A percentile compares a stretch with the other conserved stretches of the same genome.
These are phyloP conservation scores for Murraya paniculata DNA, from an alignment of 345 rosid genomes.

Conservation along the genomic window DNA sequence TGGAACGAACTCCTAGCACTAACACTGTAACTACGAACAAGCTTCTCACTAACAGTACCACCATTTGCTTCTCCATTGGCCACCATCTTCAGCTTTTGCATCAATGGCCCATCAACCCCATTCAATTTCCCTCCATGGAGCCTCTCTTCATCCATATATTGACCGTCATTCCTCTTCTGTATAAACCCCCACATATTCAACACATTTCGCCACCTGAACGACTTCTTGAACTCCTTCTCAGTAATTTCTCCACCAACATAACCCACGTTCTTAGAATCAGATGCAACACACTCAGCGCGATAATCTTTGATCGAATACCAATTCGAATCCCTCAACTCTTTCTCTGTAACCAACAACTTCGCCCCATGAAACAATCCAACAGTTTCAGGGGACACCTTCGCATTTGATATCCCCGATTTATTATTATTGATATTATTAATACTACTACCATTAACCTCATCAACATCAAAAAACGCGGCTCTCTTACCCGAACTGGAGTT, in stretches of 20 bases:
- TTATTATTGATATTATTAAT: neutral
- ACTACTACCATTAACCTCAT: constrained; percentile 40
- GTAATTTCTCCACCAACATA: constrained; percentile 38
- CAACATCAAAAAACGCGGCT: constrained; percentile 55
- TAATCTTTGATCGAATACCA: constrained; percentile 48
- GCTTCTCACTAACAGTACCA: constrained; percentile 53
- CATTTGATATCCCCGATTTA: constrained; percentile 39
- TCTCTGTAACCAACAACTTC: constrained; percentile 53
- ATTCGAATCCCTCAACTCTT: constrained; percentile 54
- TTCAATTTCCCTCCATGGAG: constrained; percentile 33
- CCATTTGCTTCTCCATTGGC: constrained; percentile 36
- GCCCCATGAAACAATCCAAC: constrained; percentile 58
- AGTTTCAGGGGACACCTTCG: constrained; percentile 70
- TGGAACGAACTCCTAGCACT: constrained; percentile 48
- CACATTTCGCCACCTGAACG: constrained; percentile 45
- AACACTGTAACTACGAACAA: constrained; percentile 54
- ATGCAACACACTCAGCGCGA: constrained; percentile 28
- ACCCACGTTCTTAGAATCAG: constrained; percentile 48
- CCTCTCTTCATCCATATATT: constrained; percentile 30
- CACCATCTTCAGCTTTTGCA: constrained; percentile 44
- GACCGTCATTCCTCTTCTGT: constrained; percentile 42
- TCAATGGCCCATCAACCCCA: constrained; percentile 38
- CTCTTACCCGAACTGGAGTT: constrained; percentile 52
- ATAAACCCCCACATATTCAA: constrained; percentile 77
- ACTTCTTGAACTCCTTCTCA: constrained; percentile 39